Percentiles rank a stretch among this genome's conserved stretches.
phyloP scores from a whole-genome alignment of 306 rosid species.

The Castanopsis chinensis region DNA sequence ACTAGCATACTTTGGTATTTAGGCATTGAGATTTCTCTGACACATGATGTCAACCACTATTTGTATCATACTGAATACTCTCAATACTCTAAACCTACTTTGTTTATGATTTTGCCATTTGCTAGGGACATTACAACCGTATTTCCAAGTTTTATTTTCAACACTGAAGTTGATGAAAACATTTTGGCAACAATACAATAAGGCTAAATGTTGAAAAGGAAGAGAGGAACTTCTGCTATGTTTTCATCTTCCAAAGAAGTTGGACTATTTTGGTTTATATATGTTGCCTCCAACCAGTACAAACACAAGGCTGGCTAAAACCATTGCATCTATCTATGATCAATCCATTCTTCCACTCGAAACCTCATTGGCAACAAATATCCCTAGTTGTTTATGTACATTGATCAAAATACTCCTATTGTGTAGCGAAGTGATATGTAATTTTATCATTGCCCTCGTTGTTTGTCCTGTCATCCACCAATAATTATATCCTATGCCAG shows the following conservation, averaged over 20 bases:
- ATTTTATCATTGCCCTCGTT: neutral
- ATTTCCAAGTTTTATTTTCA: constrained; percentile 74
- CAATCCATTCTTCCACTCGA: neutral
- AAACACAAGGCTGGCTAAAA: neutral
- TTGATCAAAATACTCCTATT: neutral
- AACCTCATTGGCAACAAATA: neutral
- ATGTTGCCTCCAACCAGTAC: neutral
- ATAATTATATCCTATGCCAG: too few relatives aligned
- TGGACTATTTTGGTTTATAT: too few relatives aligned
- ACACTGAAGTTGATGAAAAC: constrained; percentile 62
- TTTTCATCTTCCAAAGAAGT: neutral
- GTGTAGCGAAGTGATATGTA: neutral
- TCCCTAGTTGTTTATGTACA: neutral
- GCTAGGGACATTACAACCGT: constrained; percentile 53
- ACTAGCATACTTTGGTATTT: too few relatives aligned
- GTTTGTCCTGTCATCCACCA: neutral
- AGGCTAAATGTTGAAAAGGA: neutral
- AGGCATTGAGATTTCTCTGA: too few relatives aligned
- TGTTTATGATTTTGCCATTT: constrained; percentile 10
- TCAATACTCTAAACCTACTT: constrained; percentile 12
- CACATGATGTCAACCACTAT: neutral
- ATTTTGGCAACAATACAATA: neutral
- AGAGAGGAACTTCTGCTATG: constrained; percentile 2
- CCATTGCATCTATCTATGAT: neutral
- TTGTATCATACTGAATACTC: neutral